phyloP scores from a whole-genome alignment of 768 basidiomycete genomes.

The Russula sp. region DNA sequence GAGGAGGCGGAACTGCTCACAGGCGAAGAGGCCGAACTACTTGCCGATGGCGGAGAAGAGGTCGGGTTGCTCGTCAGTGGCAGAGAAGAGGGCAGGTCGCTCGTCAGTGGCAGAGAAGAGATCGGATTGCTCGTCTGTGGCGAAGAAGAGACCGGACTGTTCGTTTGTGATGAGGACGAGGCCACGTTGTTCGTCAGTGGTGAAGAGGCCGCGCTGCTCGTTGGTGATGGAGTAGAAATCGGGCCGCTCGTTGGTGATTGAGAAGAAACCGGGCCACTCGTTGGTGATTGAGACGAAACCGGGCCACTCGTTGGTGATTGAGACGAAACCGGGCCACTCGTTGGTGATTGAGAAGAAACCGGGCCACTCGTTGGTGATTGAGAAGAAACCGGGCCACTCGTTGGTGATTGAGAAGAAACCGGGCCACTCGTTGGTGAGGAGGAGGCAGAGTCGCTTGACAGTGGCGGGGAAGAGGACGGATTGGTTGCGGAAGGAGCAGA shows the following conservation, averaged over 20 bases:
- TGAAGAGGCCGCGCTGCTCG: too few relatives aligned
- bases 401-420: too few relatives aligned
- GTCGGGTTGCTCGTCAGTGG: neutral
- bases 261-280: too few relatives aligned
- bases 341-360: too few relatives aligned
- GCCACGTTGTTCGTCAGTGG: neutral
- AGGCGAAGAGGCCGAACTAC: neutral
- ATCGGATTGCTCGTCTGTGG: neutral
- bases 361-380: neutral
- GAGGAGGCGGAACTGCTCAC: neutral
- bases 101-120: too few relatives aligned
- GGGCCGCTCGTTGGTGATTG: neutral
- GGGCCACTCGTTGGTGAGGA: neutral
- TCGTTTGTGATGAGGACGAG: neutral
- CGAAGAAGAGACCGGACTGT: neutral
- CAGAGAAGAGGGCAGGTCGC: neutral
- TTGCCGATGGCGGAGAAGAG: neutral
- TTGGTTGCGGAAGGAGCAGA: slow-evolving; percentile 5
- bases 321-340: too few relatives aligned
- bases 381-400: neutral
- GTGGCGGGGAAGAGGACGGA: neutral
- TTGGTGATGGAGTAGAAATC: too few relatives aligned
- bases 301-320: too few relatives aligned
- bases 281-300: too few relatives aligned
- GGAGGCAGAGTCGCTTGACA: neutral